Conservation (phyloP, 208 protist species). For the Tritrichomonas foetus region DNA sequence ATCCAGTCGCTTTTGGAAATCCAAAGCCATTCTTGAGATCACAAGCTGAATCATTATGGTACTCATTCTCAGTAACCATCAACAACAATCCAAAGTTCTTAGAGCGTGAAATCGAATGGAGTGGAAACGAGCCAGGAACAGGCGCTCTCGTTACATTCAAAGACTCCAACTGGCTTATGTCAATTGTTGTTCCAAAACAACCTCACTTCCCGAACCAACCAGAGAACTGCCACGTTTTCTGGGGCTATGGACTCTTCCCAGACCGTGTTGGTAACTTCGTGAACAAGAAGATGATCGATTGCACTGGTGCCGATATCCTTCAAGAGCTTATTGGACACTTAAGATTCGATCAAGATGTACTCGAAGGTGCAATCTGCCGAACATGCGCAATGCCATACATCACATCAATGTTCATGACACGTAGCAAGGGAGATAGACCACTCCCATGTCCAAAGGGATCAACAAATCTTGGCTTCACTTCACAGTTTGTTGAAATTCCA, state of each 20-base stretch:
- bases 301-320: neutral
- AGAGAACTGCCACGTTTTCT: neutral
- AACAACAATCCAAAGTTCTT: neutral
- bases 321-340: neutral
- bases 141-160: neutral
- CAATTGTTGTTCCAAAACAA: neutral
- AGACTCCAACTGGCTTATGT: neutral
- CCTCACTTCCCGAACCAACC: neutral
- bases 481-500: neutral
- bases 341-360: neutral
- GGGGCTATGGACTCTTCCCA: neutral
- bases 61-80: neutral
- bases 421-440: neutral
- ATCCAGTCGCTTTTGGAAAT: neutral
- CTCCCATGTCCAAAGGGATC: conserved; percentile 12
- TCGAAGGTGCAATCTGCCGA: neutral
- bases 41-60: neutral
- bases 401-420: neutral
- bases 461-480: neutral
- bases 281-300: neutral
- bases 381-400: neutral
- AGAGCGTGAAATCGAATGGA: neutral
- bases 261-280: neutral
- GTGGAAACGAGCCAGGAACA: neutral
- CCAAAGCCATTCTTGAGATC: neutral